These are phyloP conservation scores for Calophaca sinica DNA, from an alignment of 306 rosid genomes.

Conservation along the genomic window DNA sequence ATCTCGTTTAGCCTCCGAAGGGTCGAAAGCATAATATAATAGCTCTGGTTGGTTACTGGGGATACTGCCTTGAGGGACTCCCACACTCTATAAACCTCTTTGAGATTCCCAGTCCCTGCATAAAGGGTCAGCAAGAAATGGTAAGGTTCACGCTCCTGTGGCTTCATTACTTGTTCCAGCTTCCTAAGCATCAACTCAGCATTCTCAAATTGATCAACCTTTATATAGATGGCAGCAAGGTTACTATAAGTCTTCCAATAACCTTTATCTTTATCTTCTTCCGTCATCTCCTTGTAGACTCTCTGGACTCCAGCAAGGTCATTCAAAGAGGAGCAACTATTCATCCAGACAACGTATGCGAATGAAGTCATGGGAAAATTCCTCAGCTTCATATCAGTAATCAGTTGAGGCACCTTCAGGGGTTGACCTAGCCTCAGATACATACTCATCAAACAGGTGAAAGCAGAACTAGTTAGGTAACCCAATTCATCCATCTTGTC, in stretches of 20 bases:
- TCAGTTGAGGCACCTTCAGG: constrained; percentile 57
- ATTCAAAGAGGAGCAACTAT: constrained; percentile 58
- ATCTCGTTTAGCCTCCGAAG: constrained; percentile 70
- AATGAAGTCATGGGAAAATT: constrained; percentile 47
- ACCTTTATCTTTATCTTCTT: constrained; percentile 41
- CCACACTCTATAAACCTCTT: constrained; percentile 79
- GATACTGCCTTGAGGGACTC: constrained; percentile 54
- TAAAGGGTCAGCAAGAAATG: constrained; percentile 72
- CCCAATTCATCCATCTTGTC: constrained; percentile 60
- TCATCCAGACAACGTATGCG: constrained; percentile 75
- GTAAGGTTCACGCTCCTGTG: constrained; percentile 58
- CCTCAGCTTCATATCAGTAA: constrained; percentile 68
- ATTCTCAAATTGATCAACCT: constrained; percentile 64
- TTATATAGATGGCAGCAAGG: constrained; percentile 74
- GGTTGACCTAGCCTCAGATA: constrained; percentile 72
- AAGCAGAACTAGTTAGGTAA: constrained; percentile 54
- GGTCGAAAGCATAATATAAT: constrained; percentile 70
- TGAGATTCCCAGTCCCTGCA: constrained; percentile 64
- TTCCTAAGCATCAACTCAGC: constrained; percentile 66
- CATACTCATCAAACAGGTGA: constrained; percentile 69
- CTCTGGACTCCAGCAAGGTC: constrained; percentile 63
- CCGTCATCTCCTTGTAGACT: constrained; percentile 67
- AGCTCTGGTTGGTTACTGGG: constrained; percentile 64
- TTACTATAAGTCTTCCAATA: constrained; percentile 81
- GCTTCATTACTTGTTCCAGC: constrained; percentile 58